Evolutionary conservation across 2,329 filamentous ascomycete genomes (phyloP).

Genomic region (Sporothrix pseudoabietina): DNA sequence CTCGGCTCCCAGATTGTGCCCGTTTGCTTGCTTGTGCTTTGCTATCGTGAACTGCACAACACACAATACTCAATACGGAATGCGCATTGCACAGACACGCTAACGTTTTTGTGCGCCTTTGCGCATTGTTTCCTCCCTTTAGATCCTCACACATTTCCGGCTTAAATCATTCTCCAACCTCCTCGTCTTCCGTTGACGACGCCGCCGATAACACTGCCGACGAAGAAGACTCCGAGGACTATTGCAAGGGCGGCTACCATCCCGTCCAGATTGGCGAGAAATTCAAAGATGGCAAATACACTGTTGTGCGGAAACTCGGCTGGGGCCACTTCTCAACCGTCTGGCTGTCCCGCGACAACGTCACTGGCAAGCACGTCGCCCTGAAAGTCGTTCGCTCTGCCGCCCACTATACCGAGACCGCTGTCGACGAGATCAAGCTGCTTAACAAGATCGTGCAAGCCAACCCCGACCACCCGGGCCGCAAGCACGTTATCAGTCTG

Average conservation of each 20-base stretch:
- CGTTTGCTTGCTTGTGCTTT: neutral
- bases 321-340: conserved; percentile 99
- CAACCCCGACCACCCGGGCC: conserved; percentile 90
- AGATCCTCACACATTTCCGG: conserved; percentile 60
- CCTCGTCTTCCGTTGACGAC: conserved; percentile 78
- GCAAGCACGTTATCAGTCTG: conserved; percentile 92
- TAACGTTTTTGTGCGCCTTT: conserved; percentile 1
- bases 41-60: neutral
- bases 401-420: conserved; percentile 97
- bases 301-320: conserved; percentile 90
- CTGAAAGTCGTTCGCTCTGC: conserved; percentile 97
- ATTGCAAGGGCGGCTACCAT: conserved; percentile 98
- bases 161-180: conserved; percentile 73
- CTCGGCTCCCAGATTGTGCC: neutral
- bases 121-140: conserved; percentile 33
- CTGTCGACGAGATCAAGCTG: conserved; percentile 97
- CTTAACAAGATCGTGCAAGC: conserved; percentile 96
- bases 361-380: conserved; percentile 88
- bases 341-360: conserved; percentile 81
- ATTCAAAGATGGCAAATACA: conserved; percentile 97
- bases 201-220: conserved; percentile 89
- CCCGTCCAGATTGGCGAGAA: conserved; percentile 92
- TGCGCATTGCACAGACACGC: neutral
- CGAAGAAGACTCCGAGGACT: conserved; percentile 98
- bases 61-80: neutral